Evolutionary conservation across 164 flowering plant species (phyloP).

Genomic region (Chloranthus sessilifolius): DNA sequence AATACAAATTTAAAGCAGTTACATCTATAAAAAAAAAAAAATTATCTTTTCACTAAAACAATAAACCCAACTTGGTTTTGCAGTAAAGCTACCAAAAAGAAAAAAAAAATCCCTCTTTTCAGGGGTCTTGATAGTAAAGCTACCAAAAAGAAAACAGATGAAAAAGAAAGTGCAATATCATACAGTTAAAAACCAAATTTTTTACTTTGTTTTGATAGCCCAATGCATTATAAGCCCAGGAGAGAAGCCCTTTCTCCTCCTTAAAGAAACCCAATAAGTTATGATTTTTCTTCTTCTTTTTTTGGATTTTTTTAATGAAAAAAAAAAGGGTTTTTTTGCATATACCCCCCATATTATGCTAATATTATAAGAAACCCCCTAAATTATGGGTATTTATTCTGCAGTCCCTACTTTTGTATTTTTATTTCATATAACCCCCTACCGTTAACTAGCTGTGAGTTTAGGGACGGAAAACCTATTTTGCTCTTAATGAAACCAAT

Average conservation of each 20-base stretch:
- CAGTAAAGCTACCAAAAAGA: background rate
- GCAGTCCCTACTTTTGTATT: too few species aligned
- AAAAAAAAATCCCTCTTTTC: background rate
- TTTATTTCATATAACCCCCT: too few species aligned
- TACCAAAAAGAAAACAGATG: conserved; percentile 6
- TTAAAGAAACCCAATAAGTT: conserved; percentile 11
- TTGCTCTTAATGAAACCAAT: too few species aligned
- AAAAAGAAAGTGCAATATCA: background rate
- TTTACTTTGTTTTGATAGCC: background rate
- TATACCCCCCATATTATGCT: too few species aligned
- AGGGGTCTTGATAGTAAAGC: conserved; percentile 1
- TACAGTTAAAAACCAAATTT: background rate
- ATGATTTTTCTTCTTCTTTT: too few species aligned
- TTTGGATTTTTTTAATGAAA: too few species aligned
- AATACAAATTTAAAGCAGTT: conserved; percentile 1
- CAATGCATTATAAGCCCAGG: background rate
- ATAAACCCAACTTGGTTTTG: conserved; percentile 16
- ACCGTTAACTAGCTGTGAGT: too few species aligned
- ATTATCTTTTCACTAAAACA: conserved; percentile 8
- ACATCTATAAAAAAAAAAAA: background rate
- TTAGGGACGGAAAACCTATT: too few species aligned
- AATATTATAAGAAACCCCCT: too few species aligned
- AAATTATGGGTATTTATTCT: too few species aligned
- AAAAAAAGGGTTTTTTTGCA: too few species aligned
- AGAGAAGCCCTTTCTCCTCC: background rate